These are phyloP conservation scores for Colletotrichum australisinense DNA, from an alignment of 2,329 filamentous ascomycete species.

Conservation along the genomic window DNA sequence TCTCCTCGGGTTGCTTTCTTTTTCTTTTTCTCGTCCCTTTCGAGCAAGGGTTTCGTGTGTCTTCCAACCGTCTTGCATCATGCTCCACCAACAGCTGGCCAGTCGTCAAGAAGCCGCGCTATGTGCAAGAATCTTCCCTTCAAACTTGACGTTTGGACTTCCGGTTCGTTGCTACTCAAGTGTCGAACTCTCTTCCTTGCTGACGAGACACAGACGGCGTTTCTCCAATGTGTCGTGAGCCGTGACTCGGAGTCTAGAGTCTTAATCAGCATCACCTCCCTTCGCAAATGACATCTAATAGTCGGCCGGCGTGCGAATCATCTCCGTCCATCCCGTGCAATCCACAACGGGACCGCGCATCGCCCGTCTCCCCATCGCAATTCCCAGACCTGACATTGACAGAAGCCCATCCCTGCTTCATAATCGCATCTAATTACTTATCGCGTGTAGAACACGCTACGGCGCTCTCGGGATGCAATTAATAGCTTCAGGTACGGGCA, in stretches of 20 bases:
- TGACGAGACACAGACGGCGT: slow-evolving; percentile 13
- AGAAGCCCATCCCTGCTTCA: slow-evolving; percentile 22
- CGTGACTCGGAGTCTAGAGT: background rate
- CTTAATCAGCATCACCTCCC: slow-evolving; percentile 29
- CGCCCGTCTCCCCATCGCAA: slow-evolving; percentile 2
- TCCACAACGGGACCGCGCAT: slow-evolving; percentile 29
- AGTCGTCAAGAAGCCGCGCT: background rate
- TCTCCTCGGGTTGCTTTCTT: slow-evolving; percentile 6
- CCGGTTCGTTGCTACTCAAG: background rate
- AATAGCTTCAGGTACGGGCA: slow-evolving; percentile 4
- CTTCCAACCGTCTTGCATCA: slow-evolving; percentile 22
- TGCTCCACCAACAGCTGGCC: background rate
- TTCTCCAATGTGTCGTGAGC: slow-evolving; percentile 7
- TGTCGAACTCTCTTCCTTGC: slow-evolving; percentile 8
- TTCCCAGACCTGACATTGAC: slow-evolving; percentile 19
- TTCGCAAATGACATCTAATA: slow-evolving; percentile 4
- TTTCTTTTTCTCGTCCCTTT: background rate
- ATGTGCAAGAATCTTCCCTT: background rate
- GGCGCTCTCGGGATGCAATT: slow-evolving; percentile 10
- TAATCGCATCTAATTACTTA: slow-evolving; percentile 1
- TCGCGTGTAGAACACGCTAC: background rate
- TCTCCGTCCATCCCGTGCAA: slow-evolving; percentile 32
- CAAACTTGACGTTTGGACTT: background rate
- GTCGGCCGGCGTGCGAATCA: slow-evolving; percentile 19
- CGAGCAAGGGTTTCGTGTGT: slow-evolving; percentile 17